Evolutionary conservation across 2,329 filamentous ascomycete genomes (phyloP), one percentile per base, ranked within the genome.

Genomic region (Colletotrichum sp.): DNA sequence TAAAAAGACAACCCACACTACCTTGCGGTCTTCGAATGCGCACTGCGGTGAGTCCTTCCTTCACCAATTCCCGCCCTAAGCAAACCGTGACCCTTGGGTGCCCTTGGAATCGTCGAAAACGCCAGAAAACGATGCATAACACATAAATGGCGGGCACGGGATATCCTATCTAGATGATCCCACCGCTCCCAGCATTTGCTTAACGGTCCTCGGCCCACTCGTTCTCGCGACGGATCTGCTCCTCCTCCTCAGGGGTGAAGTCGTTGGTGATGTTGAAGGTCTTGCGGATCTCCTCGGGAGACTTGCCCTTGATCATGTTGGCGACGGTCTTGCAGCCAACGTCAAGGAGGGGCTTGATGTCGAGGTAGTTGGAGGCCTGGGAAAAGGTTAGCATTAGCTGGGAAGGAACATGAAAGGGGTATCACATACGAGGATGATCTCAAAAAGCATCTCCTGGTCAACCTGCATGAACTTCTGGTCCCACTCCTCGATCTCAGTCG

Each of bases 261-360:
- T 99, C 97, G 82, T 99, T 99, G 82, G 98, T 97, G 83, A 99
- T 99, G 89, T 99, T 99, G 90, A 99, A 99, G 0, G 97, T 99
- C 91, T 99, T 99, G 68, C 97, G 95, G 82, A 99, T 99, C 89
- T 99, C 97, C 85, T 99, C 97, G 5, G 97, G 97, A 0, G 96
- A 98, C 91, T 99, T 99, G 88, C 97, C 97, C 94, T 99, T 99
- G 90, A 99, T 99, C 97, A 99, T 99, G 88, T 99, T 99, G 78
- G 97, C 97, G 18, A 99, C 97, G 0, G 97, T 99, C 92, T 99
- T 99, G 92, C 97, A 99, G 78, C 97, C 97, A 76, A 99, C 96
- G 79, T 99, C 97, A 32, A 99, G 93, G 2, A 99, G 94, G 2
- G 96, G 94, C 91, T 99, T 99, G 89, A 99, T 99, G 80, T 99